These are phyloP conservation scores for Symbiodinium natans DNA, from an alignment of 73 alveolate species.

Conservation along the genomic window DNA sequence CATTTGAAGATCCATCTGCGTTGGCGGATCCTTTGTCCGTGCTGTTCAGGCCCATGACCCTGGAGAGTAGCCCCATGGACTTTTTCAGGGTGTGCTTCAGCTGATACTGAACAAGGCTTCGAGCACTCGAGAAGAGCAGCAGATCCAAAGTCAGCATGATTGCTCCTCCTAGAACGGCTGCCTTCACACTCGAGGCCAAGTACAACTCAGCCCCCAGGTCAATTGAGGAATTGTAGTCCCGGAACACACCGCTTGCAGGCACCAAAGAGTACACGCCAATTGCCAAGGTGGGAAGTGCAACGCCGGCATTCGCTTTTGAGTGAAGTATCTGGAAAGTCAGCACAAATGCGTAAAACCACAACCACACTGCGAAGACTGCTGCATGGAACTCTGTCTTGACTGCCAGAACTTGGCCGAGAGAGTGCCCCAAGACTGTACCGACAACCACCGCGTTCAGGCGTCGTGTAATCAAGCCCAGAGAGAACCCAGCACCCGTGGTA, in stretches of 20 bases:
- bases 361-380: neutral
- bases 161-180: conserved; percentile 51
- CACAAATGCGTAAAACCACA: conserved; percentile 35
- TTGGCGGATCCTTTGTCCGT: neutral
- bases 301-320: conserved; percentile 36
- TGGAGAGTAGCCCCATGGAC: conserved; percentile 36
- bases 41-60: conserved; percentile 69
- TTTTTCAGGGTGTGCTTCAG: neutral
- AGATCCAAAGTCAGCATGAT: conserved; percentile 54
- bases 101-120: neutral
- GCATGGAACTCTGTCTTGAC: conserved; percentile 73
- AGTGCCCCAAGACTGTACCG: conserved; percentile 74
- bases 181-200: conserved; percentile 63
- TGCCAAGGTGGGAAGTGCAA: conserved; percentile 37
- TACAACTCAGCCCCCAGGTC: conserved; percentile 34
- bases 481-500: conserved; percentile 46
- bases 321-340: conserved; percentile 67
- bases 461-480: conserved; percentile 53
- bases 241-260: conserved; percentile 54
- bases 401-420: conserved; percentile 70
- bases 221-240: conserved; percentile 35
- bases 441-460: conserved; percentile 69
- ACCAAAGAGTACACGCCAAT: conserved; percentile 60
- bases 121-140: neutral
- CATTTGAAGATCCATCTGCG: conserved; percentile 83